Evolutionary conservation across 2,329 filamentous ascomycete species (phyloP).

Genomic region (Leptographium procerum): DNA sequence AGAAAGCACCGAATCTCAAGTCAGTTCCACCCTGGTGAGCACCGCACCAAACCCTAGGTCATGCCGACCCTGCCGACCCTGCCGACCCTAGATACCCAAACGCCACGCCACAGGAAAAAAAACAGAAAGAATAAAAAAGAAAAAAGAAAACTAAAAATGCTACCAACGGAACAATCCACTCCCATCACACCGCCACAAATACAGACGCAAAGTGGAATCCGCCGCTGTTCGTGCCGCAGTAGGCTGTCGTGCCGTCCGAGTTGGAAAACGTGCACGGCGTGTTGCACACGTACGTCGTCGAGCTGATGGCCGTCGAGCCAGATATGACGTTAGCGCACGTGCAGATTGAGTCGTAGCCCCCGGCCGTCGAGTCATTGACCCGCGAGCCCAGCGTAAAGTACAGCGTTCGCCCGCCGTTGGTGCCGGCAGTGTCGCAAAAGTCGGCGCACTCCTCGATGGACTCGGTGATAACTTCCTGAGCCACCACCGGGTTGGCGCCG

Average conservation of each 20-base stretch:
- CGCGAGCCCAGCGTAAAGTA: constrained; percentile 9
- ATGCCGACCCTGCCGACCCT: not conserved
- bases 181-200: constrained; percentile 1
- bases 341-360: constrained; percentile 5
- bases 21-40: not conserved
- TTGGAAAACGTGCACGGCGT: constrained; percentile 5
- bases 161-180: not conserved
- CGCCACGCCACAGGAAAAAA: not conserved
- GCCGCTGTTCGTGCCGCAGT: not conserved
- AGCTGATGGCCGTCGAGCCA: constrained; percentile 4
- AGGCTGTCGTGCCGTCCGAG: constrained; percentile 1
- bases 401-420: not conserved
- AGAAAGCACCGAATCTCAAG: too few relatives aligned
- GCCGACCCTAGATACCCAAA: not conserved
- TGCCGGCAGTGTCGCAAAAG: constrained; percentile 5
- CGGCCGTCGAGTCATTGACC: not conserved
- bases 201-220: constrained; percentile 5
- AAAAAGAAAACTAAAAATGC: not conserved
- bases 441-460: constrained; percentile 8
- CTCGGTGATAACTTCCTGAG: constrained; percentile 6
- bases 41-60: not conserved
- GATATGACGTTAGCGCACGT: constrained; percentile 7
- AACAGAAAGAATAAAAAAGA: not conserved
- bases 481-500: constrained; percentile 4
- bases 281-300: constrained; percentile 3